Evolutionary conservation across 2,329 filamentous ascomycete species (phyloP).

Genomic region (Colletotrichum cordylinicola): DNA sequence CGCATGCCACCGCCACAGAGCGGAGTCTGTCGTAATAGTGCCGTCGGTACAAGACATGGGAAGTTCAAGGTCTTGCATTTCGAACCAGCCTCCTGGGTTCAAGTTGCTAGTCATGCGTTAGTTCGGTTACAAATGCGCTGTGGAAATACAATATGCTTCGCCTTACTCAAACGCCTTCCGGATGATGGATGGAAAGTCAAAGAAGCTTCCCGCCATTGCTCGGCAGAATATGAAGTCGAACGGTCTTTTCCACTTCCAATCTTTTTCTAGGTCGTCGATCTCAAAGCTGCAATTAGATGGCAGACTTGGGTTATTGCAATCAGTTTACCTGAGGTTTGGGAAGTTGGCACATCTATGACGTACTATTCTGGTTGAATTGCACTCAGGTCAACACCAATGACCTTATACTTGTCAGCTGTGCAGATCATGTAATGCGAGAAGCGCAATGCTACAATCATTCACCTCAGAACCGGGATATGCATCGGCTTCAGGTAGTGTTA

Average conservation of each 20-base stretch:
- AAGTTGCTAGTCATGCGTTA: too few species aligned
- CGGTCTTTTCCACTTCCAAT: constrained; percentile 40
- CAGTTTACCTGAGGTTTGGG: background rate
- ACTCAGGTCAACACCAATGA: constrained; percentile 46
- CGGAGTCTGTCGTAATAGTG: constrained; percentile 31
- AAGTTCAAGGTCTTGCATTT: constrained; percentile 34
- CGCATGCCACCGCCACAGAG: constrained; percentile 32
- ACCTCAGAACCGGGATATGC: constrained; percentile 34
- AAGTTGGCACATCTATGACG: background rate
- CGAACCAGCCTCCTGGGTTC: constrained; percentile 37
- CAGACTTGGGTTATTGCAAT: constrained; percentile 32
- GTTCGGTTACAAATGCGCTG: too few species aligned
- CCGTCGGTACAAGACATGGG: constrained; percentile 35
- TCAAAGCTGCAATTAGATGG: constrained; percentile 56
- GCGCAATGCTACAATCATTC: background rate
- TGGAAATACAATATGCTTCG: background rate
- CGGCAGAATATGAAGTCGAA: constrained; percentile 48
- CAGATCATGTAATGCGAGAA: accelerated
- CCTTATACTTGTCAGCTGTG: constrained; percentile 7
- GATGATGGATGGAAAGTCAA: constrained; percentile 20
- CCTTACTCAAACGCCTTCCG: background rate
- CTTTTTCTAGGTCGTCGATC: constrained; percentile 45
- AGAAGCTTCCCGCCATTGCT: constrained; percentile 32
- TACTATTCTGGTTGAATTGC: constrained; percentile 44
- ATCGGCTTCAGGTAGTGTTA: constrained; percentile 24